Evolutionary conservation across 129 eudicot species (phyloP), one percentile per base, ranked within the genome.

Genomic region (Rutidosis leptorrhynchoides): DNA sequence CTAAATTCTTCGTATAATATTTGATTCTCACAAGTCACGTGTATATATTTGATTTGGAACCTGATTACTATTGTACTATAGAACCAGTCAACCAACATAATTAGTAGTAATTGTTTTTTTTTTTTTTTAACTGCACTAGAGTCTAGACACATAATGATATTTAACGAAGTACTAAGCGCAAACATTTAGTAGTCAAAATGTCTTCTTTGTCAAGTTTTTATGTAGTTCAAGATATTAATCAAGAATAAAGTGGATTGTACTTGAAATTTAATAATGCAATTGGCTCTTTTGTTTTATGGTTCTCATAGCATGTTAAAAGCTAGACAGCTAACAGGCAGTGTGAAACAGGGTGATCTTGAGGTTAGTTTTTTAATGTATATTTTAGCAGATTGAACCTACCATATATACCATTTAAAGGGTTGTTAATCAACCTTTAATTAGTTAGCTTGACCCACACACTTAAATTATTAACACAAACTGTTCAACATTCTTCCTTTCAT

Each of bases 321-420:
- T 52, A 52, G 52, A 68, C 63, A 68, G 72, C 72, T 68, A 51
- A 49, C 62, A 53, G 48, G 53, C 72, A 68, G 16, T 19, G n/a
- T 68, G 60, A 68, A 68, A 7, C 32, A 52, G 20, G 30, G 16
- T 19, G 29, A 67, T 53, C 49, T 52, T 55, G 19, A 15, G 62
- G 20, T 33, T 52, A 45, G 10, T n/a, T 49, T 43, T 26, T 49
- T 30, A 10, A 10, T 62, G 10, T 6, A 40, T 63, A 20, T n/a
- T 64, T 64, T 40, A n/a, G 30, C 4, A 22, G 37, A 33, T 20
- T 37, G 26, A 19, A 62, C 55, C 32, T 40, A 40, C 27, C 25
- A 32, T 7, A 32, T 40, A 40, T 22, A 20, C 24, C 30, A 49
- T 65, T 23, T n/a, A 64, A 45, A 64, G 56, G 46, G 57, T 20